Percentiles rank a stretch among this genome's conserved stretches.
Conservation (phyloP, 176 grass and related monocot genomes). For the Hordeum vulgare region MorexV3_pseudomolecules_assembly NC_058519.1:644020953-644021452, state of each 20-base stretch:
- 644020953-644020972: too few species aligned
- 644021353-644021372: not conserved
- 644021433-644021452: not conserved
- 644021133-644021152: not conserved
- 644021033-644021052: too few species aligned
- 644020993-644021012: too few species aligned
- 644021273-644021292: not conserved
- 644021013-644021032: too few species aligned
- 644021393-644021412: not conserved
- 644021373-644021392: not conserved
- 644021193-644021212: not conserved
- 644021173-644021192: not conserved
- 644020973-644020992: too few species aligned
- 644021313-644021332: not conserved
- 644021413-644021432: not conserved
- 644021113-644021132: not conserved
- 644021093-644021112: not conserved
- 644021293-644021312: not conserved
- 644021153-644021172: not conserved
- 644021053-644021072: too few species aligned
- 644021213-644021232: not conserved
- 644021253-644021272: too few species aligned
- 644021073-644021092: too few species aligned
- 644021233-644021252: not conserved
- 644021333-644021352: not conserved